A percentile compares a stretch with the other conserved stretches of the same genome.
Conservation (phyloP, 805 yeast genomes). For the Saccharomycopsis javanensis region DNA sequence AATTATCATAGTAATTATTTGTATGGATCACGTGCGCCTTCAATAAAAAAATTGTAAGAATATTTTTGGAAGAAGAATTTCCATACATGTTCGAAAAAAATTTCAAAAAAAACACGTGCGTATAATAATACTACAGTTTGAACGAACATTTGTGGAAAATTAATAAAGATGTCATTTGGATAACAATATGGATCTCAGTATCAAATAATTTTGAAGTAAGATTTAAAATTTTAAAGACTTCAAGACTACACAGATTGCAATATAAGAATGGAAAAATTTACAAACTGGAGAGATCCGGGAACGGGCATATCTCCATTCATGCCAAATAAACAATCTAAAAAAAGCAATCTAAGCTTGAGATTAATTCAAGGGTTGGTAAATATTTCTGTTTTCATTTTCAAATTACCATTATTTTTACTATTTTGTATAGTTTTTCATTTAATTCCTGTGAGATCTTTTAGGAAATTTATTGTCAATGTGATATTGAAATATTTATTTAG, state of each 20-base stretch:
- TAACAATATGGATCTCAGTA: too few species aligned
- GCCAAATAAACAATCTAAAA: constrained; percentile 37
- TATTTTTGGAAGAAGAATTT: too few species aligned
- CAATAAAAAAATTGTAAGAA: too few species aligned
- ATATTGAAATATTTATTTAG: constrained; percentile 28
- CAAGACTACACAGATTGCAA: neutral
- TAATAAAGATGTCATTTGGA: too few species aligned
- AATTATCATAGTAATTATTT: too few species aligned
- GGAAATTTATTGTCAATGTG: constrained; percentile 19
- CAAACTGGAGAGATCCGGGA: constrained; percentile 79
- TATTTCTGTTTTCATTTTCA: constrained; percentile 25
- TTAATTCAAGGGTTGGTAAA: constrained; percentile 18
- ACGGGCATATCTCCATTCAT: constrained; percentile 90
- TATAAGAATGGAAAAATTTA: constrained; percentile 63
- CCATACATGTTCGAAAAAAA: too few species aligned
- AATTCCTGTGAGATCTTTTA: constrained; percentile 19
- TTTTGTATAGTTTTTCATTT: constrained; percentile 19
- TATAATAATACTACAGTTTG: too few species aligned
- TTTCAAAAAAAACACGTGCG: too few species aligned
- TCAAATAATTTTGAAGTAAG: too few species aligned
- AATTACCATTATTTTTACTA: constrained; percentile 18
- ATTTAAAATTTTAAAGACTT: too few species aligned
- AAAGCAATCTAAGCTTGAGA: constrained; percentile 2
- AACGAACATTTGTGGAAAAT: too few species aligned
- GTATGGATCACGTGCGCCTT: too few species aligned